Base-by-base conservation (phyloP, 2,329 filamentous ascomycete genomes). In the Phaeophleospora eucalypticola region DNA sequence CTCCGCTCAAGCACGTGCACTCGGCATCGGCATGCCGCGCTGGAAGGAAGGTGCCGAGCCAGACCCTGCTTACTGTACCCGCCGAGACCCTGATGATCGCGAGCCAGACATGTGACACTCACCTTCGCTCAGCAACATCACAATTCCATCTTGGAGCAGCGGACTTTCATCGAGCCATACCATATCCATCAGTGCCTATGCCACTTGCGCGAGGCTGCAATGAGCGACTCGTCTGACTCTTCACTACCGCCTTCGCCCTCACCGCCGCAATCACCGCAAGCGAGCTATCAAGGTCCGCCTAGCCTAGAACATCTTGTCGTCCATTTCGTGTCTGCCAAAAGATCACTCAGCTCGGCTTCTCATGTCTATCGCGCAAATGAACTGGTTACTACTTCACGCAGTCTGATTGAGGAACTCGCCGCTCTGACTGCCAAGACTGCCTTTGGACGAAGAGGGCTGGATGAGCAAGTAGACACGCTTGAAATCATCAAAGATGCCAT, bases 251-350 rank as follows among this genome's bases (percentile, higher is more conserved):
- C 45, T 14, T 62, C 62, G 8, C 54, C 60, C 3, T 63, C 69
- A 8, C 68, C 69, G 49, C 65, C 68, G 20, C 56, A 59, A n/a
- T 74, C 72, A 6, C 70, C 69, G 19, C 64, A 65, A 7, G 68
- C 66, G 50, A 72, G 69, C 56, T 55, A 60, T 47, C 61, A 68
- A 41, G 66, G 66, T 40, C 61, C 67, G 21, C 70, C 71, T 24
- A 67, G 67, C 18, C 79, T 95, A 61, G 88, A 95, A 58, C 82
- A 81, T 18, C 81, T 97, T 36, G 87, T 96, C 46, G 80, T 82
- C 43, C 83, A 95, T 69, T 84, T 96, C 29, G 81, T 96, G 34
- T 84, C 86, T 21, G 87, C 91, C 7, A 96, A 96, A 66, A 82
- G 88, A 36, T 90, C 90, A 1, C 78, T 97, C 3, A 87, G 86